Percentiles rank a stretch among this genome's conserved stretches.
These are phyloP conservation scores for Polychaeton citri DNA, from an alignment of 2,329 filamentous ascomycete species.

Conservation along the genomic window DNA sequence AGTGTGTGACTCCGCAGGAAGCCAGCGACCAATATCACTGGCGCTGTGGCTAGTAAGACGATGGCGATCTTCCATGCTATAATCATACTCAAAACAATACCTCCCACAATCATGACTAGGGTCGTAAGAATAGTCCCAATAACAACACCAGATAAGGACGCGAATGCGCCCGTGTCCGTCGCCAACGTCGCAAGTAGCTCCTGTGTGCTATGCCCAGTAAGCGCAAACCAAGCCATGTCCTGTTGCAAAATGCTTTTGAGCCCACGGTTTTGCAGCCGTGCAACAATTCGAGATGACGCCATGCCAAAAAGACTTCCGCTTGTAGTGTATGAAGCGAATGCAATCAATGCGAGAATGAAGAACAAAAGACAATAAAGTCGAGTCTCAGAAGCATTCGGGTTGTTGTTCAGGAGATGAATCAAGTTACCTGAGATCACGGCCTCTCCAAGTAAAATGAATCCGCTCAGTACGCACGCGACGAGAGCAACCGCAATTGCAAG, in stretches of 20 bases:
- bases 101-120: constrained; percentile 32
- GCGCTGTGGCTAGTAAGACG: constrained; percentile 35
- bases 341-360: constrained; percentile 40
- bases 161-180: constrained; percentile 35
- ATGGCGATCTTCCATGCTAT: constrained; percentile 40
- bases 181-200: constrained; percentile 33
- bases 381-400: constrained; percentile 9
- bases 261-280: constrained; percentile 30
- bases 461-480: constrained; percentile 32
- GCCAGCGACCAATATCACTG: constrained; percentile 33
- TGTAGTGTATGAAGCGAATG: constrained; percentile 29
- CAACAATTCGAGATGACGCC: constrained; percentile 32
- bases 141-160: constrained; percentile 36
- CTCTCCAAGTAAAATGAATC: constrained; percentile 43
- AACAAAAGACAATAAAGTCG: constrained; percentile 35
- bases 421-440: constrained; percentile 44
- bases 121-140: constrained; percentile 38
- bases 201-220: constrained; percentile 29
- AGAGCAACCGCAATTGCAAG: constrained; percentile 29
- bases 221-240: constrained; percentile 39
- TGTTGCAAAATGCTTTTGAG: constrained; percentile 42
- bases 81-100: constrained; percentile 33
- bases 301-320: constrained; percentile 36
- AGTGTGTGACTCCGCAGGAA: constrained; percentile 35
- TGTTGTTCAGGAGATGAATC: constrained; percentile 38